phyloP scores from a whole-genome alignment of 2,329 filamentous ascomycete genomes.

The Monosporascus sp. region DNA sequence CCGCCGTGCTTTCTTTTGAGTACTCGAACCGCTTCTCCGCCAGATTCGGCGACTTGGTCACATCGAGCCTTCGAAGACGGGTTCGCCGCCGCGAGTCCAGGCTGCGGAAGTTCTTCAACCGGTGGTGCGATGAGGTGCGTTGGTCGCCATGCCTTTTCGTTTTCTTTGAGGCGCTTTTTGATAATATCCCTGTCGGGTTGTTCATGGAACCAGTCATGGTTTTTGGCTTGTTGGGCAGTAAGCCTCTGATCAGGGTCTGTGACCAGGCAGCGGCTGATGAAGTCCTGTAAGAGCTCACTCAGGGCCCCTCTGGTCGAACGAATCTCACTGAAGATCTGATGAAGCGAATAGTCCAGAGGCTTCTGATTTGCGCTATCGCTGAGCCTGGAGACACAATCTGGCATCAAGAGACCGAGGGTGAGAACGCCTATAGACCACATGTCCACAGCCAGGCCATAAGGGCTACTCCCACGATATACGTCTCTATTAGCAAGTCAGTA shows the following conservation, averaged over 20 bases:
- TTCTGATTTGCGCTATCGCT: slow-evolving; percentile 20
- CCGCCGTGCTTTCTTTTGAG: neutral
- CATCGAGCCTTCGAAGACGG: neutral
- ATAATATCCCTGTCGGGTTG: slow-evolving; percentile 2
- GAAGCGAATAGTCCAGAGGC: slow-evolving; percentile 12
- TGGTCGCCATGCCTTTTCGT: slow-evolving; percentile 13
- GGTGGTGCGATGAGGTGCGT: slow-evolving; percentile 13
- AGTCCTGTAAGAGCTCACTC: slow-evolving; percentile 19
- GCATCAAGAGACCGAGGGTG: slow-evolving; percentile 25
- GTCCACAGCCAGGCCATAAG: slow-evolving; percentile 37
- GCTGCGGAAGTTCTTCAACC: slow-evolving; percentile 16
- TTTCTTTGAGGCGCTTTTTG: slow-evolving; percentile 5
- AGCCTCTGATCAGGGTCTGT: slow-evolving; percentile 26
- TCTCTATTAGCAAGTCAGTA: slow-evolving; percentile 31
- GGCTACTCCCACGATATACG: slow-evolving; percentile 16
- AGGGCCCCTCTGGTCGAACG: slow-evolving; percentile 3
- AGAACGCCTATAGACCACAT: slow-evolving; percentile 50
- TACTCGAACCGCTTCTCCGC: too few relatives aligned
- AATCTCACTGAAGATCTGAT: slow-evolving; percentile 3
- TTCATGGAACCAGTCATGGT: slow-evolving; percentile 33
- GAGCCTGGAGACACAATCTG: slow-evolving; percentile 9
- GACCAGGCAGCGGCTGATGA: slow-evolving; percentile 31
- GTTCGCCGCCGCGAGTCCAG: neutral
- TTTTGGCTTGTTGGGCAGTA: slow-evolving; percentile 26
- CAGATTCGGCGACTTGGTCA: neutral